These are phyloP conservation scores for Begonia fuchsioides DNA, from an alignment of 306 rosid genomes.

Conservation along the genomic window DNA sequence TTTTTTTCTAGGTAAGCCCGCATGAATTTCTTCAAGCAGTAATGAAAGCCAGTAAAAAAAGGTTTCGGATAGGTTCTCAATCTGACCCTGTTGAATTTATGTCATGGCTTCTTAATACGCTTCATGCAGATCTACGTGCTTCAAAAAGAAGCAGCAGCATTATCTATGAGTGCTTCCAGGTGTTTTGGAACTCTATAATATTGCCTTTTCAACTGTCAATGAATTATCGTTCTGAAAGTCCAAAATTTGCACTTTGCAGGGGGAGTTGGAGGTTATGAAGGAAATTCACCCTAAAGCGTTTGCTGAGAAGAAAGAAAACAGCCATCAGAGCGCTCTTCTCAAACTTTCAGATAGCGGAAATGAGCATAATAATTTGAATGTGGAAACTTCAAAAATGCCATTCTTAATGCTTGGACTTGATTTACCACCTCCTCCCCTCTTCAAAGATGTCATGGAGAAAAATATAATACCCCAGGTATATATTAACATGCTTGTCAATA, in stretches of 20 bases:
- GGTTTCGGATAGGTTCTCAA: constrained; percentile 74
- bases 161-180: constrained; percentile 87
- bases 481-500: not conserved
- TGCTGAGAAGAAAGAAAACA: constrained; percentile 43
- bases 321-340: constrained; percentile 17
- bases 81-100: constrained; percentile 96
- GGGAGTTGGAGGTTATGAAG: constrained; percentile 90
- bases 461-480: constrained; percentile 94
- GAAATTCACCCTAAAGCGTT: constrained; percentile 54
- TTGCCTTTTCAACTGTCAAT: not conserved
- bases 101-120: constrained; percentile 92
- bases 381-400: constrained; percentile 68
- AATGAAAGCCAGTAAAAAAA: constrained; percentile 92
- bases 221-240: not conserved
- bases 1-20: constrained; percentile 69
- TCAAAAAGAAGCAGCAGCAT: constrained; percentile 79
- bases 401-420: constrained; percentile 95
- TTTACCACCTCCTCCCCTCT: constrained; percentile 96
- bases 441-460: constrained; percentile 97
- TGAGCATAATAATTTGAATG: constrained; percentile 20
- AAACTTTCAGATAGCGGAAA: constrained; percentile 33
- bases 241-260: constrained; percentile 25
- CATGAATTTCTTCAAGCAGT: constrained; percentile 96
- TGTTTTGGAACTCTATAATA: constrained; percentile 3
- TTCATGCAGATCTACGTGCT: constrained; percentile 66